A percentile compares a stretch with the other conserved stretches of the same genome.
Conservation (phyloP, 371 early-diverging fungal genomes). For the Actinomucor elegans region DNA sequence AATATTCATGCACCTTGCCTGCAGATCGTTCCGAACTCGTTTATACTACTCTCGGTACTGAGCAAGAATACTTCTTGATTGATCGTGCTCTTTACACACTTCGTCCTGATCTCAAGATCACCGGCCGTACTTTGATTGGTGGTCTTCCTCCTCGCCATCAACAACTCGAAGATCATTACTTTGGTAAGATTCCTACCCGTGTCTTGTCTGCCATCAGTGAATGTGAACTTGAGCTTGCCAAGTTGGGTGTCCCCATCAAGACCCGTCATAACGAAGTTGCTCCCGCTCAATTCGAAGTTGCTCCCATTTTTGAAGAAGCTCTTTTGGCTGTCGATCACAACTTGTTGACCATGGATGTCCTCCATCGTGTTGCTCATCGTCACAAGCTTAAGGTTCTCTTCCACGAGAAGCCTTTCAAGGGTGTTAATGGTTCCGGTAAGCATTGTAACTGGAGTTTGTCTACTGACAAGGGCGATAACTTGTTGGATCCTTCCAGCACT, state of each 20-base stretch:
- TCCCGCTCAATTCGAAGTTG: constrained; percentile 96
- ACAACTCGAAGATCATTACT: constrained; percentile 99
- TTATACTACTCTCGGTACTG: constrained; percentile 91
- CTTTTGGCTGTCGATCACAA: constrained; percentile 98
- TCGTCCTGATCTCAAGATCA: constrained; percentile 94
- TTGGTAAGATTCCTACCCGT: constrained; percentile 94
- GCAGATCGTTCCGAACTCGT: constrained; percentile 68
- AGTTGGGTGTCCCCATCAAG: constrained; percentile 97
- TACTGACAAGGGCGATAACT: constrained; percentile 92
- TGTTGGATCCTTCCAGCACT: constrained; percentile 89
- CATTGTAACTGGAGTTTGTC: constrained; percentile 99
- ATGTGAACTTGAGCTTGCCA: constrained; percentile 89
- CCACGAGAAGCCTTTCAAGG: constrained; percentile 99
- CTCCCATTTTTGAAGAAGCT: constrained; percentile 97
- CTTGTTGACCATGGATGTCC: constrained; percentile 94
- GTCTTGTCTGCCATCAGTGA: constrained; percentile 92
- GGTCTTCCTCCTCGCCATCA: constrained; percentile 96
- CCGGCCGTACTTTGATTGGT: constrained; percentile 93
- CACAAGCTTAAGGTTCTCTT: constrained; percentile 95
- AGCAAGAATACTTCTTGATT: constrained; percentile 98
- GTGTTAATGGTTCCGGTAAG: constrained; percentile 98
- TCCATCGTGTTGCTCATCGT: constrained; percentile 95
- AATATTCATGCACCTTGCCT: background rate
- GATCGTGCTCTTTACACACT: constrained; percentile 90
- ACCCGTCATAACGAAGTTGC: constrained; percentile 99